These are phyloP conservation scores for Penicillium hesseltinei DNA, from an alignment of 2,329 filamentous ascomycete genomes.

Conservation along the genomic window DNA sequence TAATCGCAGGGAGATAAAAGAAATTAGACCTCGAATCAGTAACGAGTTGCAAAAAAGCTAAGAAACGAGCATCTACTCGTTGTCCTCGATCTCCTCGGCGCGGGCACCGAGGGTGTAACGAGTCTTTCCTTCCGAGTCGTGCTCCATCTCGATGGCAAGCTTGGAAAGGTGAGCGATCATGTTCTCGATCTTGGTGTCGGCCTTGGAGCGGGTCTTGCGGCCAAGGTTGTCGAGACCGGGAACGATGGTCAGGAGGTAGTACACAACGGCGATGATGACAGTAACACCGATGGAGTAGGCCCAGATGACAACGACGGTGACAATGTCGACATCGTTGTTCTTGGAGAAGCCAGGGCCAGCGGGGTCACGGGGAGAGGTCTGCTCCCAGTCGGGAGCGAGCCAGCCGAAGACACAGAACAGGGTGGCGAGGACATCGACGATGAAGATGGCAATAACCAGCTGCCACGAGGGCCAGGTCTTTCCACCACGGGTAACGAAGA, in stretches of 20 bases:
- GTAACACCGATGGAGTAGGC: slow-evolving; percentile 54
- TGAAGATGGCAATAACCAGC: slow-evolving; percentile 67
- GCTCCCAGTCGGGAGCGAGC: slow-evolving; percentile 55
- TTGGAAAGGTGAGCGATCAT: slow-evolving; percentile 53
- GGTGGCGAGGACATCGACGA: slow-evolving; percentile 69
- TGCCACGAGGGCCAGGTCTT: slow-evolving; percentile 74
- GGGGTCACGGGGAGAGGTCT: slow-evolving; percentile 30
- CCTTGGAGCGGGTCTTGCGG: slow-evolving; percentile 51
- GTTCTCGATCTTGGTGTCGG: slow-evolving; percentile 56
- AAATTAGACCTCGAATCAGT: slow-evolving; percentile 33
- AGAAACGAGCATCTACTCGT: slow-evolving; percentile 39
- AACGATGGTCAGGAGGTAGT: slow-evolving; percentile 50
- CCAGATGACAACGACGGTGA: slow-evolving; percentile 55
- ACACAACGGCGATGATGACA: slow-evolving; percentile 53
- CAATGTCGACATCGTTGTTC: slow-evolving; percentile 58
- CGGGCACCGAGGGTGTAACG: slow-evolving; percentile 46
- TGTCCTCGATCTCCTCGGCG: slow-evolving; percentile 45
- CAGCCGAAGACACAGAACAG: slow-evolving; percentile 75
- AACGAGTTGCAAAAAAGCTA: slow-evolving; percentile 32
- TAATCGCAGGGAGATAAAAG: slow-evolving; percentile 14
- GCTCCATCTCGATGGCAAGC: slow-evolving; percentile 52
- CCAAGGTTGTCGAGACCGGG: slow-evolving; percentile 51
- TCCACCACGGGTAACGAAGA: slow-evolving; percentile 89
- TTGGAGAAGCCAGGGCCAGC: slow-evolving; percentile 34
- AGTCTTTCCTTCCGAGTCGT: slow-evolving; percentile 46